These are phyloP conservation scores for Neurospora sp. DNA, from an alignment of 495 filamentous ascomycete genomes.

Conservation along the genomic window DNA sequence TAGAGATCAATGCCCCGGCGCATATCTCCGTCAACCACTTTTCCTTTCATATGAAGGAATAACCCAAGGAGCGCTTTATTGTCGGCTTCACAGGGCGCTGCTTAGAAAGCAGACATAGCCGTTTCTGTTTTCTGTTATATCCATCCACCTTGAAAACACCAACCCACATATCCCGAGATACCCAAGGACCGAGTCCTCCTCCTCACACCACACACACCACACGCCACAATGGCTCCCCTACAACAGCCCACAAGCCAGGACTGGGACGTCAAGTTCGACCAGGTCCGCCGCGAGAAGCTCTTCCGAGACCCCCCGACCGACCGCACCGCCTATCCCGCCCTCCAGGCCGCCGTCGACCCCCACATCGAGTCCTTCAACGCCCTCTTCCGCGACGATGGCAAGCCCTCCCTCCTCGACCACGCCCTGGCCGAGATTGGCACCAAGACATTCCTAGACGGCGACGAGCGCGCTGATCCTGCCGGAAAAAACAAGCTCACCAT, in stretches of 20 bases:
- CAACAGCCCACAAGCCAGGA: conserved; percentile 38
- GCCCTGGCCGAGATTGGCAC: conserved; percentile 82
- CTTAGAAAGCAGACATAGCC: not conserved
- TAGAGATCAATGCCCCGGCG: not conserved
- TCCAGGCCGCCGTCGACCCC: conserved; percentile 72
- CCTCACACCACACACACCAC: not conserved
- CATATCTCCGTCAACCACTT: not conserved
- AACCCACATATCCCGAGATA: not conserved
- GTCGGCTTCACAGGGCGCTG: not conserved
- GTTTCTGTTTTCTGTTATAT: not conserved
- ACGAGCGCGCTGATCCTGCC: conserved; percentile 40
- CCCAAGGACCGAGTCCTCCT: not conserved
- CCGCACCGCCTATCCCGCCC: conserved; percentile 74
- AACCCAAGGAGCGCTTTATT: not conserved
- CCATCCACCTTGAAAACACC: not conserved
- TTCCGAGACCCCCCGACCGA: conserved; percentile 83
- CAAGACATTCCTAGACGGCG: conserved; percentile 76
- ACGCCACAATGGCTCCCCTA: conserved; percentile 44
- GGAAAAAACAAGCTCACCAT: conserved; percentile 63
- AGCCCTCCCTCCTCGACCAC: conserved; percentile 59
- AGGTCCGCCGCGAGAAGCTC: conserved; percentile 68
- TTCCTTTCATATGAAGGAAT: not conserved
- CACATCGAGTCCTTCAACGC: conserved; percentile 96
- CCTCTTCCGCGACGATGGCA: conserved; percentile 56
- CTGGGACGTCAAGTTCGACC: conserved; percentile 79